phyloP scores from a whole-genome alignment of 1,139 yeast species.

The Geotrichum phurueaensis region DNA sequence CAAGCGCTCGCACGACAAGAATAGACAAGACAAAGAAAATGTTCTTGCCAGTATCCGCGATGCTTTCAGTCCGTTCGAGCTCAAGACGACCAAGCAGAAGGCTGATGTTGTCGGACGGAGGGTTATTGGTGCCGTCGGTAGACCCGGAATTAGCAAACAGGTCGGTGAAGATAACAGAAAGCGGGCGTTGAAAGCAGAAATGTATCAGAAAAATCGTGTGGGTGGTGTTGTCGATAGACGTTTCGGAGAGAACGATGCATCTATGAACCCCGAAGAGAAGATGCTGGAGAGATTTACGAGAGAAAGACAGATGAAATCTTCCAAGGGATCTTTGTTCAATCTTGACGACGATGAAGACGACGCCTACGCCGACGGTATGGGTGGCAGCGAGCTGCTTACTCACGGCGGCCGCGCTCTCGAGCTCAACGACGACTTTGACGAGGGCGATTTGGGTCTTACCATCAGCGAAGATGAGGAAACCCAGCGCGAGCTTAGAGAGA shows the following conservation, averaged over 20 bases:
- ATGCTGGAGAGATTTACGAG: constrained; percentile 92
- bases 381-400: constrained; percentile 49
- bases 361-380: constrained; percentile 34
- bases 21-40: constrained; percentile 58
- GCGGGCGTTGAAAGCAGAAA: constrained; percentile 60
- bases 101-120: constrained; percentile 54
- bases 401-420: constrained; percentile 72
- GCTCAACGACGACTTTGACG: constrained; percentile 46
- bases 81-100: constrained; percentile 58
- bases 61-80: constrained; percentile 86
- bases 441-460: constrained; percentile 40
- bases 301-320: constrained; percentile 53
- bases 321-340: constrained; percentile 51
- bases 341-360: constrained; percentile 67
- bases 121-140: constrained; percentile 59
- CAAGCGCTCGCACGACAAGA: constrained; percentile 49
- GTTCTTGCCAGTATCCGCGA: constrained; percentile 60
- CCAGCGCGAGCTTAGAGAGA: constrained; percentile 19
- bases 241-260: constrained; percentile 79
- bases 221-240: constrained; percentile 83
- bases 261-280: constrained; percentile 77
- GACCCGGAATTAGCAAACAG: constrained; percentile 70
- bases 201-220: constrained; percentile 55
- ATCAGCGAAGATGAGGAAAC: constrained; percentile 42
- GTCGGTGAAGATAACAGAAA: constrained; percentile 64